Evolutionary conservation across 441 rosid genomes (phyloP).

Genomic region (Metrosideros polymorpha): DNA sequence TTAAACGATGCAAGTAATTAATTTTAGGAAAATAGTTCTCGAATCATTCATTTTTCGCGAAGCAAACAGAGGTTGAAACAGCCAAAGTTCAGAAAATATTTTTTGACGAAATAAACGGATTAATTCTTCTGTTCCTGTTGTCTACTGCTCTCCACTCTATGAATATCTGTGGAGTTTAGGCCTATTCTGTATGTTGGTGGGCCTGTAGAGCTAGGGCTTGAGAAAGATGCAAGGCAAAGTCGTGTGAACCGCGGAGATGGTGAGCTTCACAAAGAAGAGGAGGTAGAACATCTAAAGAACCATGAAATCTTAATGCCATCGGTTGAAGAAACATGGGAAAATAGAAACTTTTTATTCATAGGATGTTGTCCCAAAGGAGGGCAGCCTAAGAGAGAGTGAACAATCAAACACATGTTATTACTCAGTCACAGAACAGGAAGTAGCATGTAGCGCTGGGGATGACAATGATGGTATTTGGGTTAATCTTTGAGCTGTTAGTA

Average conservation of each 20-base stretch:
- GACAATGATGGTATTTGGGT: background rate
- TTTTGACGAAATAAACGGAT: background rate
- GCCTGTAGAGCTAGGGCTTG: background rate
- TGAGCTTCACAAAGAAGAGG: background rate
- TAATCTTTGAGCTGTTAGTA: background rate
- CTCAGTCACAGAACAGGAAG: background rate
- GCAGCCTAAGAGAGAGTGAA: background rate
- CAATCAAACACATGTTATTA: no score
- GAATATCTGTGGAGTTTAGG: background rate
- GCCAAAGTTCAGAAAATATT: background rate
- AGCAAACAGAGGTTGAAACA: background rate
- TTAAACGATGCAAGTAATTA: rapidly evolving
- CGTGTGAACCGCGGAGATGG: background rate
- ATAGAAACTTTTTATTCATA: no score
- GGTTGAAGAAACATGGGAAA: background rate
- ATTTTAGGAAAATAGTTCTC: background rate
- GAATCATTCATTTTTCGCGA: background rate
- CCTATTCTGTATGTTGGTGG: background rate
- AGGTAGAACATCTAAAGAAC: background rate
- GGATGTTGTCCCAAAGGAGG: background rate
- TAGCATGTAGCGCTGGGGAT: background rate
- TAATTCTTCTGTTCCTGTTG: background rate
- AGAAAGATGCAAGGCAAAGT: background rate
- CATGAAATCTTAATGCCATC: background rate
- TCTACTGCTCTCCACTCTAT: background rate